Conservation (phyloP, 225 moss, liverwort and hornwort species). For the Polytrichum formosum region DNA sequence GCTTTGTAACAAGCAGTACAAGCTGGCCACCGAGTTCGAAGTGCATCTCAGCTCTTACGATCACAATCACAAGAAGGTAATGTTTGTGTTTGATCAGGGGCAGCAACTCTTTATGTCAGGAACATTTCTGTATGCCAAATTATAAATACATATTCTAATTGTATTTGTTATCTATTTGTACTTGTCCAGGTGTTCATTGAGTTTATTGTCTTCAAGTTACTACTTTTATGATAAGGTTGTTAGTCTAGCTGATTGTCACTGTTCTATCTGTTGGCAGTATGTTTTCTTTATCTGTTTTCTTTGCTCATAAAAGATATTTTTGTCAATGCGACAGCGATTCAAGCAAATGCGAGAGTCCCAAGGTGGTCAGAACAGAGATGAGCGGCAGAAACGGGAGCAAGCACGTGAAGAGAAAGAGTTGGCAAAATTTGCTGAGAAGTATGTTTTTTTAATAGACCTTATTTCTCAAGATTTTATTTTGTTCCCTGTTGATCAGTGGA, state of each 20-base stretch:
- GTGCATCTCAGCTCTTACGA: conserved; percentile 97
- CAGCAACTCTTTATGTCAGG: too few species aligned
- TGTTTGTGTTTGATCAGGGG: background rate
- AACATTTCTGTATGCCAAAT: too few species aligned
- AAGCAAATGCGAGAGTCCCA: conserved; percentile 97
- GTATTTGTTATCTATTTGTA: too few species aligned
- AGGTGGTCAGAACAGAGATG: conserved; percentile 77
- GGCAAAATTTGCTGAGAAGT: conserved; percentile 83
- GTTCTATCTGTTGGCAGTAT: too few species aligned
- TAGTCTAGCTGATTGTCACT: too few species aligned
- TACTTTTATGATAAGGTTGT: too few species aligned
- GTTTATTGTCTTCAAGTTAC: too few species aligned
- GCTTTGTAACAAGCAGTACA: conserved; percentile 99
- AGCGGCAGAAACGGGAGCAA: conserved; percentile 93
- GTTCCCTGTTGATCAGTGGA: too few species aligned
- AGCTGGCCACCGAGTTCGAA: conserved; percentile 95
- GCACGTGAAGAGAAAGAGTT: conserved; percentile 89
- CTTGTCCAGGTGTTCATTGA: too few species aligned
- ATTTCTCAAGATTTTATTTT: too few species aligned
- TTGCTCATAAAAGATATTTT: background rate
- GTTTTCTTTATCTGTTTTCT: background rate
- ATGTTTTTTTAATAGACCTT: conserved; percentile 16
- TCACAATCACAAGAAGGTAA: conserved; percentile 98
- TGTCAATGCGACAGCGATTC: conserved; percentile 60
- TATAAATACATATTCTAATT: too few species aligned